These are phyloP conservation scores for Ganoderma lingzhi DNA, from an alignment of 1,284 basidiomycete genomes.

Conservation along the genomic window DNA sequence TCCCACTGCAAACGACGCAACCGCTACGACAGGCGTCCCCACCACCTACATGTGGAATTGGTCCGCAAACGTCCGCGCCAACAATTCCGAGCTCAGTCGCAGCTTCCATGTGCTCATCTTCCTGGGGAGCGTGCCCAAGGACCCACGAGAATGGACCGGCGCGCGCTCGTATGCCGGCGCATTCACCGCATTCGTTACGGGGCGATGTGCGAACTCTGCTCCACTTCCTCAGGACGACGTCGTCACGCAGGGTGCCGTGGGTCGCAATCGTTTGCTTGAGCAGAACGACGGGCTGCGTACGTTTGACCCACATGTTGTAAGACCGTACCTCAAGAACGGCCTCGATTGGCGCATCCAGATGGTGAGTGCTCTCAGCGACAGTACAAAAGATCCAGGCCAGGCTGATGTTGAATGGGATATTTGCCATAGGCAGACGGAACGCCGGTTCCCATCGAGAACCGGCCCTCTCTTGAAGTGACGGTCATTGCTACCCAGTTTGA, in stretches of 20 bases:
- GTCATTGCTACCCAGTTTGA: neutral
- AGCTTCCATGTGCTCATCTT: conserved; percentile 52
- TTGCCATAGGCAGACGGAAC: conserved; percentile 1
- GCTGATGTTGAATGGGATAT: neutral
- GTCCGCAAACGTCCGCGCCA: conserved; percentile 48
- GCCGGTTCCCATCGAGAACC: conserved; percentile 13
- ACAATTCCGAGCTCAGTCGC: conserved; percentile 49
- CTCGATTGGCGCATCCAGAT: conserved; percentile 48
- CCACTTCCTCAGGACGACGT: conserved; percentile 37
- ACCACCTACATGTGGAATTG: conserved; percentile 41
- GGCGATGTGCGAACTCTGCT: neutral
- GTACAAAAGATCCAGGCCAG: too few relatives aligned
- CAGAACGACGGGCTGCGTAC: conserved; percentile 38
- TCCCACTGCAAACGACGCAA: neutral
- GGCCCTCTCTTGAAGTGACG: conserved; percentile 26
- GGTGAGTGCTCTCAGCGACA: conserved; percentile 1
- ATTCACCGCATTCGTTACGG: conserved; percentile 46
- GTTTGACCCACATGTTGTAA: conserved; percentile 45
- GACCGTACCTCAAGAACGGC: conserved; percentile 47
- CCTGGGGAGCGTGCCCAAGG: conserved; percentile 47
- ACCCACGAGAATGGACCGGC: conserved; percentile 44
- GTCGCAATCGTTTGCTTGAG: conserved; percentile 45
- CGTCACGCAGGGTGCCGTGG: conserved; percentile 60
- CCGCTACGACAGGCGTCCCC: neutral
- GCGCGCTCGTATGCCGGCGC: conserved; percentile 46